Evolutionary conservation across 371 early-diverging fungal genomes (phyloP), one percentile per base, ranked within the genome.

Genomic region (Saksenaea oblongispora): DNA sequence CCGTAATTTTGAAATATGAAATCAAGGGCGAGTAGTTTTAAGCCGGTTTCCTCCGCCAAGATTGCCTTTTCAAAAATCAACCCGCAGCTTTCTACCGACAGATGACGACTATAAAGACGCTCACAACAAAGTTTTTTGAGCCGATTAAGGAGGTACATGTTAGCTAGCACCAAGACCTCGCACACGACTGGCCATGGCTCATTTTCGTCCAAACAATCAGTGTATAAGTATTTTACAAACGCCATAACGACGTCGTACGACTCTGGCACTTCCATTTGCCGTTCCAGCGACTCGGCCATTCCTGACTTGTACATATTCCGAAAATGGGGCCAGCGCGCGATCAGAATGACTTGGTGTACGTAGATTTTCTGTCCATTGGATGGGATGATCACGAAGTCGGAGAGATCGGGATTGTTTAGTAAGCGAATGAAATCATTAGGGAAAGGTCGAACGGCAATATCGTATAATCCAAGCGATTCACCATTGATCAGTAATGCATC

Each of bases 291-390:
- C 63, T 89, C 89, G 10, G 72, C 74, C 88, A 87, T 87, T 26
- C 87, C 88, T 0, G 83, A 80, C 36, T 79, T 77, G 59, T 79
- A 66, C 69, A 87, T 66, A 61, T 84, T 85, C 41, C 71, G 63
- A 62, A 88, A 89, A 61, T 87, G 85, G 0, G 88, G 83, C 90
- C 90, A 89, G 15, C 90, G 82, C 8, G 86, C 71, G 44, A 83
- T 68, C 1, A 89, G 67, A n/a, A 89, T 77, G 59, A 87, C 81
- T 58, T 80, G 77, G 53, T 89, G 90, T 3, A 81, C 88, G 41
- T 78, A 74, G 27, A 89, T 83, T 44, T 75, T 71, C 60, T 58
- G 68, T 7, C 70, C 77, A 69, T 71, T 72, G 22, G 66, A 70
- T 36, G 68, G 79, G 26, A 65, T 65, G 28, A 88, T 79, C 0